Conservation (phyloP, 1,284 basidiomycete species). For the Lentinula novae-zelandiae region DNA sequence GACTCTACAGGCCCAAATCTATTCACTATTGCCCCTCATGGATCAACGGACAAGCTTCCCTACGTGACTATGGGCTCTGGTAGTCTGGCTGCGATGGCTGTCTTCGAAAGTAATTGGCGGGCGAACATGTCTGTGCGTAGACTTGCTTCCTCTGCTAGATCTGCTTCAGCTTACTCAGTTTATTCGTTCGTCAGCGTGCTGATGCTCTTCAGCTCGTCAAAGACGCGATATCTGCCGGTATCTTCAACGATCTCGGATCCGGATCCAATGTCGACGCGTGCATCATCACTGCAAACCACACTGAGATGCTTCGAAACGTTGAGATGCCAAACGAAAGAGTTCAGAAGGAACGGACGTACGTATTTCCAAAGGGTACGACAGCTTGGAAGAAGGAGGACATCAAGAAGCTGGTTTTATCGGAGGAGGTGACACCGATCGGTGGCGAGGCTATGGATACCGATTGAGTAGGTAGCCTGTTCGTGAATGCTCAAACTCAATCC, state of each 20-base stretch:
- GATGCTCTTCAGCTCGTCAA: constrained; percentile 86
- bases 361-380: constrained; percentile 84
- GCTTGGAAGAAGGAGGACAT: constrained; percentile 83
- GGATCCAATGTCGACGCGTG: constrained; percentile 98
- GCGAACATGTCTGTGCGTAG: constrained; percentile 73
- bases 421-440: constrained; percentile 55
- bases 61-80: constrained; percentile 99
- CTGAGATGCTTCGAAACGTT: constrained; percentile 89
- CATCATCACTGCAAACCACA: constrained; percentile 81
- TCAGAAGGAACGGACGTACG: constrained; percentile 81
- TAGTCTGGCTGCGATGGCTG: constrained; percentile 95
- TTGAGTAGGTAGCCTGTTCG: constrained; percentile 24
- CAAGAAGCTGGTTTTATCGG: constrained; percentile 66
- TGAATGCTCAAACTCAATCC: background rate
- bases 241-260: constrained; percentile 99
- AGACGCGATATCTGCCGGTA: constrained; percentile 89
- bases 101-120: constrained; percentile 90
- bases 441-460: constrained; percentile 77
- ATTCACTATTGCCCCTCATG: constrained; percentile 96
- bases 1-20: constrained; percentile 92
- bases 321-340: constrained; percentile 89
- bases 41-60: constrained; percentile 97
- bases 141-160: background rate
- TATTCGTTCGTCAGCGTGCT: constrained; percentile 49
- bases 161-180: background rate